phyloP scores from a whole-genome alignment of 1,284 basidiomycete species.

The Ustilago loliicola region DNA sequence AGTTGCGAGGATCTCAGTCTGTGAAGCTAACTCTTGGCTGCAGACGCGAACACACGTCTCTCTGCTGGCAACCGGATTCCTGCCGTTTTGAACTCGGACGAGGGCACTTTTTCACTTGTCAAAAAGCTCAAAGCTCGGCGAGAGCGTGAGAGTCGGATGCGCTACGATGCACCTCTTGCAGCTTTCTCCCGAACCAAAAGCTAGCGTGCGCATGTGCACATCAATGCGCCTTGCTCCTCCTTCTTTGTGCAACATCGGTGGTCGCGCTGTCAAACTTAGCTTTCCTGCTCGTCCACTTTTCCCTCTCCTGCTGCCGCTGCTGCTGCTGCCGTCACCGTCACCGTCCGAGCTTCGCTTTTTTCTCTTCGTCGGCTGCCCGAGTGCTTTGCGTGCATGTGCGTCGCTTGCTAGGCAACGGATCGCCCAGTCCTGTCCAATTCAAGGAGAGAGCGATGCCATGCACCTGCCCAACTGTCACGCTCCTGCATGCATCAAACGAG shows the following conservation, averaged over 20 bases:
- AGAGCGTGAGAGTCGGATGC: slow-evolving; percentile 13
- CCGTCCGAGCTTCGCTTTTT: background rate
- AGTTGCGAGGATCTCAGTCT: background rate
- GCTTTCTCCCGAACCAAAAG: slow-evolving; percentile 8
- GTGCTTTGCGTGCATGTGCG: background rate
- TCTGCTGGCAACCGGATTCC: slow-evolving; percentile 7
- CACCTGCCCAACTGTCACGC: slow-evolving; percentile 4
- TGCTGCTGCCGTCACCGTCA: background rate
- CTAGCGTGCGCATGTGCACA: background rate
- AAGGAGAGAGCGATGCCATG: slow-evolving; percentile 1
- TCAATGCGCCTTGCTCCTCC: background rate
- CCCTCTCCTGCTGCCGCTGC: background rate
- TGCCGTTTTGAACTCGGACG: background rate
- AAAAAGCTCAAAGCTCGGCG: slow-evolving; percentile 10
- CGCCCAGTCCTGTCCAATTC: too few relatives aligned
- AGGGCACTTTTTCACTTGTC: slow-evolving; percentile 9
- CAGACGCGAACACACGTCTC: slow-evolving; percentile 9
- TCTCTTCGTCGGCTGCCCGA: background rate
- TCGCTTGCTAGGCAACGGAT: slow-evolving; percentile 8
- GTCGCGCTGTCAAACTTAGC: slow-evolving; percentile 23
- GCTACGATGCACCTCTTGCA: slow-evolving; percentile 22
- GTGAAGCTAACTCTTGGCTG: slow-evolving; percentile 14
- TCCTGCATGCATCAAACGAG: background rate
- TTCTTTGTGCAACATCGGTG: background rate
- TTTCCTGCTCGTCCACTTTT: too few relatives aligned